These are phyloP conservation scores for Rhizophora mangle DNA, from an alignment of 345 rosid species.

Conservation along the genomic window DNA sequence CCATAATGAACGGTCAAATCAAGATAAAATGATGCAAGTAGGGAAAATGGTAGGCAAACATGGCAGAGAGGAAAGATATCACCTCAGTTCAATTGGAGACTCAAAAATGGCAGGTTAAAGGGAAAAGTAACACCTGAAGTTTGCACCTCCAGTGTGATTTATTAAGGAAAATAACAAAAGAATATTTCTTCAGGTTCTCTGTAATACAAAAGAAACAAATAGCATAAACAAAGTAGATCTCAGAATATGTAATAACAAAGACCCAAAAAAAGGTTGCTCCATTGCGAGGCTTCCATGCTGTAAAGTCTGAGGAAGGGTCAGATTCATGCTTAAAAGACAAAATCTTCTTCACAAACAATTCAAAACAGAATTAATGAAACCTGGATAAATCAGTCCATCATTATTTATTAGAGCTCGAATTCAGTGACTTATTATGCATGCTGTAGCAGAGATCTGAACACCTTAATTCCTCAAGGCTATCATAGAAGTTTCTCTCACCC, in stretches of 20 bases:
- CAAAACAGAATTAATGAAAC: neutral
- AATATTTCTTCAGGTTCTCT: neutral
- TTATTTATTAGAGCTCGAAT: neutral
- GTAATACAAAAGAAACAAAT: neutral
- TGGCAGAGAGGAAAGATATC: no score
- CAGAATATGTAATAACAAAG: neutral
- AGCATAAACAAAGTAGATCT: neutral
- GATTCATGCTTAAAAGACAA: neutral
- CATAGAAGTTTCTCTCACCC: slow-evolving; percentile 46
- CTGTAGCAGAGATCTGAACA: neutral
- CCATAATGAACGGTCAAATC: no score
- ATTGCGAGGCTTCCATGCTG: neutral
- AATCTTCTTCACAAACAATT: neutral
- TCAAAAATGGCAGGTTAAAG: slow-evolving; percentile 55
- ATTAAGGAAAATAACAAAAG: neutral
- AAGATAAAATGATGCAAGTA: no score
- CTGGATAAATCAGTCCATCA: neutral
- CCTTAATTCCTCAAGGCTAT: neutral
- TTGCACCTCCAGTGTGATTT: no score
- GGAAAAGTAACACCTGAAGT: neutral
- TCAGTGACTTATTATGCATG: neutral
- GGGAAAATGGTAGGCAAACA: no score
- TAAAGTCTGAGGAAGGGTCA: no score
- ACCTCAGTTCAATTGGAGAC: slow-evolving; percentile 76
- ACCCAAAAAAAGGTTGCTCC: no score